Evolutionary conservation across 2,329 filamentous ascomycete genomes (phyloP).

Genomic region (Colletotrichum cereale): DNA sequence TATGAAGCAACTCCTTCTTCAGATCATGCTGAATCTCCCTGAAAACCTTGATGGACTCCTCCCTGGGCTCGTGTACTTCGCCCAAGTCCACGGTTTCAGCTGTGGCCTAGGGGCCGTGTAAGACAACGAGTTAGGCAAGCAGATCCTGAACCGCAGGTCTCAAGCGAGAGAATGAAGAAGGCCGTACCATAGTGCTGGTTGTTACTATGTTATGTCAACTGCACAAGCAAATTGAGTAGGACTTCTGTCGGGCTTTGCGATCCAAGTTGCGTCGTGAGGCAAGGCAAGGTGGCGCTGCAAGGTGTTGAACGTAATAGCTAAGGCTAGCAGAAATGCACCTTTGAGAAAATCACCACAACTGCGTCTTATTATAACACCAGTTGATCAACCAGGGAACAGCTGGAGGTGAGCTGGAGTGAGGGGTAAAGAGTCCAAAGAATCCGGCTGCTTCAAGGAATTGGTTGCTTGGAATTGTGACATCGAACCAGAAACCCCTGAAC

Average conservation of each 20-base stretch:
- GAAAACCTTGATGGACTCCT: conserved; percentile 65
- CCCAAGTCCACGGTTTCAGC: conserved; percentile 66
- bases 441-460: background rate
- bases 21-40: conserved; percentile 62
- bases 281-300: background rate
- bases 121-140: background rate
- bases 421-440: background rate
- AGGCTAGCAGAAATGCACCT: background rate
- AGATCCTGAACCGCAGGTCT: background rate
- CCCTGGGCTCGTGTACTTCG: conserved; percentile 60
- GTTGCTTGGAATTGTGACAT: background rate
- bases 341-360: background rate
- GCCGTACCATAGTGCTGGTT: conserved; percentile 1
- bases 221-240: background rate
- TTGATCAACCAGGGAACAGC: background rate
- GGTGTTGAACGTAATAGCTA: background rate
- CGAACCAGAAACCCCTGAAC: background rate
- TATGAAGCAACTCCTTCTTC: conserved; percentile 63
- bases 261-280: too few relatives aligned
- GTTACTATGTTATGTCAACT: background rate
- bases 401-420: background rate
- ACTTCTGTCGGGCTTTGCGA: background rate
- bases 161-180: background rate
- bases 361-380: background rate
- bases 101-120: conserved; percentile 55